phyloP scores from a whole-genome alignment of 495 filamentous ascomycete genomes.

The Penicillium antarcticum region DNA sequence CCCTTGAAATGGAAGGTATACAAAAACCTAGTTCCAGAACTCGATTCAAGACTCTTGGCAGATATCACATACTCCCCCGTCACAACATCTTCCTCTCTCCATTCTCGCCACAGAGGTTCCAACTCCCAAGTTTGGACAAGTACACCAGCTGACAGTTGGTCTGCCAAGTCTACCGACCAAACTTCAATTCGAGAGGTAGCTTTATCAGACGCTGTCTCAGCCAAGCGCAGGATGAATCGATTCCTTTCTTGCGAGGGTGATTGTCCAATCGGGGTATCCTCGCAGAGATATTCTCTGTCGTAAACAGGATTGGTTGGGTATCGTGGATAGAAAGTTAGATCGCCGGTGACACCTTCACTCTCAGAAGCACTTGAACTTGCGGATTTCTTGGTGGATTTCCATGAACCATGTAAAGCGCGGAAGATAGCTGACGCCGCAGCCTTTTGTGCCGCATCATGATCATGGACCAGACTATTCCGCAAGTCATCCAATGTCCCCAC shows the following conservation, averaged over 20 bases:
- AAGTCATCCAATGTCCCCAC: constrained; percentile 21
- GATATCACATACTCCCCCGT: constrained; percentile 15
- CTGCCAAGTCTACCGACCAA: background rate
- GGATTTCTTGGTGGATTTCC: constrained; percentile 56
- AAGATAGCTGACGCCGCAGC: constrained; percentile 54
- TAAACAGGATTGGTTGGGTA: constrained; percentile 19
- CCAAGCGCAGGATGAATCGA: constrained; percentile 14
- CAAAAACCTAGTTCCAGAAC: background rate
- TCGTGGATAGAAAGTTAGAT: constrained; percentile 60
- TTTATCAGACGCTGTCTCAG: constrained; percentile 1
- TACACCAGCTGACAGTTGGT: background rate
- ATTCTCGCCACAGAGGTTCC: constrained; percentile 3
- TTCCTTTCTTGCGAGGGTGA: background rate
- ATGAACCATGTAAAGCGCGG: constrained; percentile 68
- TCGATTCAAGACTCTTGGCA: background rate
- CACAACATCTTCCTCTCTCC: background rate
- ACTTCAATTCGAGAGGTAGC: constrained; percentile 8
- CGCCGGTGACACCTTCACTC: constrained; percentile 42
- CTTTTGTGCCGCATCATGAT: background rate
- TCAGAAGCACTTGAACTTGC: constrained; percentile 11
- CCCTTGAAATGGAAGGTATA: constrained; percentile 34
- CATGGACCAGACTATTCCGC: constrained; percentile 6
- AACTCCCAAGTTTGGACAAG: background rate
- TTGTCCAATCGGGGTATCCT: constrained; percentile 9
- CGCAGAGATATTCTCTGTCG: constrained; percentile 32